Evolutionary conservation across 192 early-diverging fungal species (phyloP), one percentile per base, ranked within the genome.

Genomic region (Coemansia sp.): DNA sequence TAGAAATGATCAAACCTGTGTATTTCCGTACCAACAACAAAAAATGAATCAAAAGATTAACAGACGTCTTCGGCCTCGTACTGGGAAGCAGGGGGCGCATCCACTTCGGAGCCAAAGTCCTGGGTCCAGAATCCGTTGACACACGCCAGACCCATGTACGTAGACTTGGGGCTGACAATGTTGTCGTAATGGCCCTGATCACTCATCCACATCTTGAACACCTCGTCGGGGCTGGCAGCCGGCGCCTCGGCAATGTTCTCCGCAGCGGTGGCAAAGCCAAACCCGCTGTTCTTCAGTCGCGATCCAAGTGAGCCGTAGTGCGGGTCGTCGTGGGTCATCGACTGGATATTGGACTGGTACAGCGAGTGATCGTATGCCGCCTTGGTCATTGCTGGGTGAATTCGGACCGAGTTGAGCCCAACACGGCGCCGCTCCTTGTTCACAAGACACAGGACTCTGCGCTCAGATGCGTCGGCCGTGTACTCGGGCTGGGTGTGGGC

Each of bases 61-160:
- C 74, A 76, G 56, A 66, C 62, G 29, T 70, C 73, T 9, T 69
- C 61, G 10, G 62, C 43, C 38, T 63, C 67, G 32, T 76, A 67
- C 50, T 65, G 52, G 35, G 72, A 54, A 5, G 38, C 51, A 6
- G 27, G 15, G 10, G 54, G 24, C 17, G 22, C 22, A 47, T 73
- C 76, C 2, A 49, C 9, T 5, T 23, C 45, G 14, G 71, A 73
- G 41, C 70, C 80, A 63, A 83, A 83, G 37, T 79, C 83, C 70
- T 84, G 83, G 49, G 83, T 84, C 83, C 83, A 84, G 56, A 67
- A 79, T 5, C 76, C 76, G 22, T 84, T 60, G 15, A 72, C 67
- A 12, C 68, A 61, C 21, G 80, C 66, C 39, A 81, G 17, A 5
- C 83, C 83, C 79, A 84, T 75, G 56, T 53, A 72, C 11, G 21